A percentile compares a stretch with the other conserved stretches of the same genome.
Evolutionary conservation across 2,329 filamentous ascomycete genomes (phyloP).

Genomic region (Xylaria sp.): DNA sequence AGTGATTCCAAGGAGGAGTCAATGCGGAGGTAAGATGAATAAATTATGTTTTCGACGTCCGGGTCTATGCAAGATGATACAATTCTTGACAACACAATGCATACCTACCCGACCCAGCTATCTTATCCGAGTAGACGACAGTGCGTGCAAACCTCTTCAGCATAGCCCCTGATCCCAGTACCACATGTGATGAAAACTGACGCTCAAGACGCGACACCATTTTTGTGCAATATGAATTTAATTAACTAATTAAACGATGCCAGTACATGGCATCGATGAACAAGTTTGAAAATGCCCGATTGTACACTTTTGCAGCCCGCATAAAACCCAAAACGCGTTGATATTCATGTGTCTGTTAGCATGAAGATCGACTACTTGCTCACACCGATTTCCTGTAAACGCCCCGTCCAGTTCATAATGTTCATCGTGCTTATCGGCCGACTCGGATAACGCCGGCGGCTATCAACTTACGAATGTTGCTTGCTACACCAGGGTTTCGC

Average conservation of each 20-base stretch:
- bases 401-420: conserved; percentile 27
- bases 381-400: conserved; percentile 34
- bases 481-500: conserved; percentile 85
- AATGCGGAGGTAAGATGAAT: too few relatives aligned
- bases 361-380: conserved; percentile 20
- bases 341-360: conserved; percentile 15
- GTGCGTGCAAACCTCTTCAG: too few relatives aligned
- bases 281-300: conserved; percentile 20
- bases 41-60: too few relatives aligned
- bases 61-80: too few relatives aligned
- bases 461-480: conserved; percentile 94
- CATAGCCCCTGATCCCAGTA: not conserved
- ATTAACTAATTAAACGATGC: conserved; percentile 28
- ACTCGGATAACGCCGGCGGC: conserved; percentile 91
- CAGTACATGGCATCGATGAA: conserved; percentile 17
- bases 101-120: too few relatives aligned
- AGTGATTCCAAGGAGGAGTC: too few relatives aligned
- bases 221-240: conserved; percentile 11
- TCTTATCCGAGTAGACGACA: too few relatives aligned
- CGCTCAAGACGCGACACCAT: not conserved
- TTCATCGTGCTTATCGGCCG: conserved; percentile 55
- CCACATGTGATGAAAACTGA: not conserved
- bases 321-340: conserved; percentile 11
- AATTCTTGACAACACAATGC: too few relatives aligned
- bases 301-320: conserved; percentile 27